A percentile compares a stretch with the other conserved stretches of the same genome.
These are phyloP conservation scores for Hypoxylon fragiforme DNA, from an alignment of 495 filamentous ascomycete species.

Conservation along the genomic window DNA sequence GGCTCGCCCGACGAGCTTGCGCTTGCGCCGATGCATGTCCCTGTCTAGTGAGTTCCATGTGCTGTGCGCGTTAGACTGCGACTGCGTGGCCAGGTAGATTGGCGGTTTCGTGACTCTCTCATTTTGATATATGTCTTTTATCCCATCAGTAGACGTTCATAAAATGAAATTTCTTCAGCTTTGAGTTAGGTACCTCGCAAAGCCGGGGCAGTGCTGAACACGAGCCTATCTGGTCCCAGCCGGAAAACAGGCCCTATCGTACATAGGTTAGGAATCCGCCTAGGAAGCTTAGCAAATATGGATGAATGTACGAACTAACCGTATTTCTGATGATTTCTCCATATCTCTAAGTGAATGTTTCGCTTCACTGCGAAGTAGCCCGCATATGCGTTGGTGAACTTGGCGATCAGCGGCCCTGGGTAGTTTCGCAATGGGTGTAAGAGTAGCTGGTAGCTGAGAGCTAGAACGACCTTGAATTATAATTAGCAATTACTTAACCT, in stretches of 20 bases:
- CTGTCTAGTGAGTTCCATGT: conserved; percentile 19
- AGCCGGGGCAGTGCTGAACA: conserved; percentile 28
- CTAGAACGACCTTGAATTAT: conserved; percentile 1
- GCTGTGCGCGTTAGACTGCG: conserved; percentile 6
- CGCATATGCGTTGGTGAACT: conserved; percentile 18
- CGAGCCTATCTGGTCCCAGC: conserved; percentile 27
- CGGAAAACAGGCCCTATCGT: conserved; percentile 26
- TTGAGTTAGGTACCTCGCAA: conserved; percentile 19
- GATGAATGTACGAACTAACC: neutral
- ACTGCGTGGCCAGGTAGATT: conserved; percentile 7
- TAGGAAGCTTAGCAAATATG: neutral
- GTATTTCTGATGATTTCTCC: conserved; percentile 13
- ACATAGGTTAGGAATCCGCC: neutral
- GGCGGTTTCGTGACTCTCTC: conserved; percentile 17
- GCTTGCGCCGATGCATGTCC: conserved; percentile 19
- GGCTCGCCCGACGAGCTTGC: conserved; percentile 17
- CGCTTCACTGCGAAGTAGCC: conserved; percentile 10
- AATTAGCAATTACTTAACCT: too few relatives aligned
- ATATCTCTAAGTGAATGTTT: conserved; percentile 9
- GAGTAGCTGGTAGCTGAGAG: conserved; percentile 16
- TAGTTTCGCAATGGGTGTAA: conserved; percentile 39
- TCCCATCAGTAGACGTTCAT: neutral
- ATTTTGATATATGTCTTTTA: conserved; percentile 24
- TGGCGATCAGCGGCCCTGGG: conserved; percentile 39
- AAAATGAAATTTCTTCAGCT: neutral